Percentiles rank a stretch among this genome's conserved stretches.
Evolutionary conservation across 768 basidiomycete genomes (phyloP).

Genomic region (Galerina marginata): DNA sequence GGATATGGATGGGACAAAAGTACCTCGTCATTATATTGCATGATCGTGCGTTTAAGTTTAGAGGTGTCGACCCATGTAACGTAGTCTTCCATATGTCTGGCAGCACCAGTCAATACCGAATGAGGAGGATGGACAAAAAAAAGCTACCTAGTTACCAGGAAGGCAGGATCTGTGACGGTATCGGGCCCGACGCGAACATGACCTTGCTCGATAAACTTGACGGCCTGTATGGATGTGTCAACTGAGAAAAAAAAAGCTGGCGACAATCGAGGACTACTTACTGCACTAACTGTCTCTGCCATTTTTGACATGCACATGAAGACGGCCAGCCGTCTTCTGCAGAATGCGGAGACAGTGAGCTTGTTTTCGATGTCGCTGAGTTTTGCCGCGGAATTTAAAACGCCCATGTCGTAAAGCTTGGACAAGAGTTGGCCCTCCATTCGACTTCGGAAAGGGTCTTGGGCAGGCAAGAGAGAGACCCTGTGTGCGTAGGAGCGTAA

Average conservation of each 20-base stretch:
- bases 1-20: slow-evolving; percentile 6
- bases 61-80: slow-evolving; percentile 99
- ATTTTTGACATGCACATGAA: slow-evolving; percentile 93
- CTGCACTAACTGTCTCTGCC: slow-evolving; percentile 94
- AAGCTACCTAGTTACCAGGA: slow-evolving; percentile 83
- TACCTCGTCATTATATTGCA: slow-evolving; percentile 97
- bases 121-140: not conserved
- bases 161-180: slow-evolving; percentile 95
- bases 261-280: slow-evolving; percentile 44
- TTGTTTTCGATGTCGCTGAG: slow-evolving; percentile 96
- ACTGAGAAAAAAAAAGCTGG: slow-evolving; percentile 2
- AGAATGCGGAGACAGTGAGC: slow-evolving; percentile 94
- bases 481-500: slow-evolving; percentile 87
- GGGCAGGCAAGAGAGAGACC: slow-evolving; percentile 82
- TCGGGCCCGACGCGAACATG: slow-evolving; percentile 97
- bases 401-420: slow-evolving; percentile 97
- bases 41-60: slow-evolving; percentile 93
- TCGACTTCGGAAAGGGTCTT: slow-evolving; percentile 85
- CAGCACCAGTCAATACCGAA: slow-evolving; percentile 8
- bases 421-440: slow-evolving; percentile 89
- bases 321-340: slow-evolving; percentile 89
- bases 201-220: slow-evolving; percentile 97
- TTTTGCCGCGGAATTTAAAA: slow-evolving; percentile 85
- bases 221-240: slow-evolving; percentile 63
- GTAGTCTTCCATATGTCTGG: slow-evolving; percentile 97